phyloP scores from a whole-genome alignment of 1,139 yeast species.

The Chernovozyma sophiae-reginae region DNA sequence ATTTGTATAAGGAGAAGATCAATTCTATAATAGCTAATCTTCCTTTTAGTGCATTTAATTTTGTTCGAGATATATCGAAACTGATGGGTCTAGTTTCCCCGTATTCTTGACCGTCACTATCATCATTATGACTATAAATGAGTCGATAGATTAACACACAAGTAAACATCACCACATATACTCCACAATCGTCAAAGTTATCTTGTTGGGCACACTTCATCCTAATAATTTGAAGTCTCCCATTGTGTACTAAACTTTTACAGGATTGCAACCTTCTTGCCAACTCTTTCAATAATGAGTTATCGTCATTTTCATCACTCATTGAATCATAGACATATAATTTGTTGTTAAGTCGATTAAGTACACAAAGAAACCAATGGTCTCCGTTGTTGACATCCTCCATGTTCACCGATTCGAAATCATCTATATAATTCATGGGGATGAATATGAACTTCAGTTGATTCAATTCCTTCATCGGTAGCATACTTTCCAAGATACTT shows the following conservation, averaged over 20 bases:
- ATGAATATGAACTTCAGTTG: conserved; percentile 34
- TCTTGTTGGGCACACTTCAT: conserved; percentile 41
- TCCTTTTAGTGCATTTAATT: conserved; percentile 29
- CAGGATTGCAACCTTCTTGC: conserved; percentile 22
- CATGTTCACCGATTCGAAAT: conserved; percentile 21
- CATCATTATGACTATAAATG: conserved; percentile 4
- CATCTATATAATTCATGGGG: conserved; percentile 39
- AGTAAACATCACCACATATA: conserved; percentile 38
- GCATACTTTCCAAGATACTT: conserved; percentile 21
- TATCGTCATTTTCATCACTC: conserved; percentile 20
- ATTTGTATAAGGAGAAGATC: conserved; percentile 5
- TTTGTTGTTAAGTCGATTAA: conserved; percentile 26
- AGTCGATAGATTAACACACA: conserved; percentile 27
- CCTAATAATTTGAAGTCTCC: conserved; percentile 18
- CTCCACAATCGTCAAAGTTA: conserved; percentile 47
- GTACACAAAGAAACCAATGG: conserved; percentile 41
- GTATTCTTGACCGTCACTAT: conserved; percentile 3
- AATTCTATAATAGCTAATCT: conserved; percentile 22
- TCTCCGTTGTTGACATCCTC: conserved; percentile 38
- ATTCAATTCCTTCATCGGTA: conserved; percentile 31
- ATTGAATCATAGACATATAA: conserved; percentile 41
- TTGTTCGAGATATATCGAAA: conserved; percentile 24
- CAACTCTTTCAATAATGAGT: conserved; percentile 19
- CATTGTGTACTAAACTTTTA: conserved; percentile 15
- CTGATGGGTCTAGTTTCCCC: conserved; percentile 11